phyloP scores from a whole-genome alignment of 805 yeast species.

The Blastobotrys peoriensis region DNA sequence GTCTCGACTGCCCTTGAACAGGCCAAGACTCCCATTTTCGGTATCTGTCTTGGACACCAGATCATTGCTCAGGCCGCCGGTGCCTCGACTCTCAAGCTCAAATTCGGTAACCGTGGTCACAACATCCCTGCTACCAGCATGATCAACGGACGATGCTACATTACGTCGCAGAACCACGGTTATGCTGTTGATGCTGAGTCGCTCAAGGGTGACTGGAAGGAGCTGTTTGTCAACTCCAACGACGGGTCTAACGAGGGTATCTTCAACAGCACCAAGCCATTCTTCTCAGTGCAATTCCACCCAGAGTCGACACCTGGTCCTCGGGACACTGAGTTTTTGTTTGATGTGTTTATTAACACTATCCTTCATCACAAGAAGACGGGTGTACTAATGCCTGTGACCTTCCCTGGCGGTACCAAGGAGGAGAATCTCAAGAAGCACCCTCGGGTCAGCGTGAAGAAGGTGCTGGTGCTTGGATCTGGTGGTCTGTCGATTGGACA shows the following conservation, averaged over 20 bases:
- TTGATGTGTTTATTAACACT: conserved; percentile 84
- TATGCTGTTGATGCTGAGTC: conserved; percentile 86
- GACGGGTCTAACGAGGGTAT: conserved; percentile 99
- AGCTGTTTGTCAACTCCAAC: conserved; percentile 89
- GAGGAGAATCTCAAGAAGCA: conserved; percentile 69
- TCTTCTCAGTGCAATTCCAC: conserved; percentile 97
- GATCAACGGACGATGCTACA: conserved; percentile 92
- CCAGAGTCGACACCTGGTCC: conserved; percentile 99
- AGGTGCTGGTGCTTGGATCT: conserved; percentile 90
- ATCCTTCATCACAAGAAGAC: conserved; percentile 48
- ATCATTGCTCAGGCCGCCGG: conserved; percentile 92
- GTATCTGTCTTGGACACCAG: conserved; percentile 98
- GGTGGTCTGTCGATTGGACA: conserved; percentile 99
- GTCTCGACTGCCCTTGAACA: conserved; percentile 52
- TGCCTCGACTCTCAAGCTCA: conserved; percentile 84
- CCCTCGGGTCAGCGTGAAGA: conserved; percentile 80
- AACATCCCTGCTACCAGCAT: conserved; percentile 92
- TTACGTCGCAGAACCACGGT: conserved; percentile 98
- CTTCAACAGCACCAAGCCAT: conserved; percentile 80
- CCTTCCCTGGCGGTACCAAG: conserved; percentile 82
- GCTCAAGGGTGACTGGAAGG: conserved; percentile 78
- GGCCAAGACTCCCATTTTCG: conserved; percentile 84
- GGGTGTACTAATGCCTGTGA: conserved; percentile 60
- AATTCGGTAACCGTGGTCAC: conserved; percentile 99
- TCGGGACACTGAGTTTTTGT: conserved; percentile 94